These are phyloP conservation scores for Triangularia setosa DNA, from an alignment of 2,329 filamentous ascomycete genomes.

Conservation along the genomic window DNA sequence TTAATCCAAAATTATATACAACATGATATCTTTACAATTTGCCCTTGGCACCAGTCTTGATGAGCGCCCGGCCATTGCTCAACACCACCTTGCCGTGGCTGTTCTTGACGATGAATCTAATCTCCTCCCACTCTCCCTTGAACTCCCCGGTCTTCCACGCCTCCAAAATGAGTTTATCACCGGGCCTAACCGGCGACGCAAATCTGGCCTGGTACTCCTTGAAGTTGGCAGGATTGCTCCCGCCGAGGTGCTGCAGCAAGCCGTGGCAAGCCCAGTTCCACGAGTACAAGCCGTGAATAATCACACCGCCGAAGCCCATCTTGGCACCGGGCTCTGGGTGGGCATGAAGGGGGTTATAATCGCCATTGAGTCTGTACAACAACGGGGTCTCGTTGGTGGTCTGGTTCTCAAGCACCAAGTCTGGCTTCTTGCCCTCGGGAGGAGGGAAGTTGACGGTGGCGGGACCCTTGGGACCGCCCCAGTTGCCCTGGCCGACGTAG, in stretches of 20 bases:
- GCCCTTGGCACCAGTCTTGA: slow-evolving; percentile 62
- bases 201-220: slow-evolving; percentile 88
- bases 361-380: slow-evolving; percentile 81
- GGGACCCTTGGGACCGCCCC: slow-evolving; percentile 88
- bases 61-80: slow-evolving; percentile 78
- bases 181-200: slow-evolving; percentile 77
- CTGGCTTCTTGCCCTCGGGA: slow-evolving; percentile 63
- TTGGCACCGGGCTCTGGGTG: slow-evolving; percentile 78
- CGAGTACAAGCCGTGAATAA: slow-evolving; percentile 84
- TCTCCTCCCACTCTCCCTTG: slow-evolving; percentile 71
- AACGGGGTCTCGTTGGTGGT: slow-evolving; percentile 69
- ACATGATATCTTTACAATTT: slow-evolving; percentile 50
- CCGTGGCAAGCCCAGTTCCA: slow-evolving; percentile 78
- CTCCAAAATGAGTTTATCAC: slow-evolving; percentile 75
- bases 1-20: neutral
- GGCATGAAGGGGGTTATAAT: slow-evolving; percentile 91
- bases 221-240: slow-evolving; percentile 73
- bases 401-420: slow-evolving; percentile 66
- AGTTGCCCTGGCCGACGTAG: slow-evolving; percentile 73
- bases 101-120: slow-evolving; percentile 75
- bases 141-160: slow-evolving; percentile 73
- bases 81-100: slow-evolving; percentile 79
- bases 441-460: slow-evolving; percentile 74
- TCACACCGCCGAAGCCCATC: slow-evolving; percentile 87
- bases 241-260: slow-evolving; percentile 69